These are phyloP conservation scores for Trichoderma atrobrunneum DNA, from an alignment of 2,329 filamentous ascomycete species.

Conservation along the genomic window DNA sequence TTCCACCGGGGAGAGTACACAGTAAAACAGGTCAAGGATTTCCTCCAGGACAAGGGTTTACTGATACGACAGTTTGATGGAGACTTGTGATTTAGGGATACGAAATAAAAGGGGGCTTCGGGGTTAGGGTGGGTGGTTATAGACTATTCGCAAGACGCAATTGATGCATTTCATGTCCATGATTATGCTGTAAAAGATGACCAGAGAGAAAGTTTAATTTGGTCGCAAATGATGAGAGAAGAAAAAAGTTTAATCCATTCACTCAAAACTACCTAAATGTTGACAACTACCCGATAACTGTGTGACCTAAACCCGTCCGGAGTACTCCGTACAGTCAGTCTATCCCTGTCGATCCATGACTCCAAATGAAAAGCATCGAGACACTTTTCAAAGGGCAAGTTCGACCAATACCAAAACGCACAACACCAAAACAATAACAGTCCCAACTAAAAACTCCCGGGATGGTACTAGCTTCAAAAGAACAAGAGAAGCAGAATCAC, in stretches of 20 bases:
- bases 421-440: background rate
- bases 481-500: background rate
- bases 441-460: background rate
- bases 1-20: constrained; percentile 96
- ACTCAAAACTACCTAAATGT: background rate
- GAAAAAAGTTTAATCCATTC: background rate
- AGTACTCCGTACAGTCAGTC: constrained; percentile 13
- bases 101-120: background rate
- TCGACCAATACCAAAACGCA: background rate
- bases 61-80: constrained; percentile 77
- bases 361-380: background rate
- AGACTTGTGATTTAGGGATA: constrained; percentile 30
- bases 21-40: constrained; percentile 88
- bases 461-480: background rate
- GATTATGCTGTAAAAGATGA: background rate
- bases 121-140: background rate
- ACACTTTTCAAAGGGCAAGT: background rate
- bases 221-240: background rate
- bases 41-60: constrained; percentile 67
- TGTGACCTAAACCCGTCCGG: background rate
- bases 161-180: background rate
- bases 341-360: constrained; percentile 9
- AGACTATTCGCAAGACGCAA: constrained; percentile 5
- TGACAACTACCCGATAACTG: background rate
- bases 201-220: background rate